These are phyloP conservation scores for Cordyceps javanica DNA, from an alignment of 2,329 filamentous ascomycete genomes.

Conservation along the genomic window DNA sequence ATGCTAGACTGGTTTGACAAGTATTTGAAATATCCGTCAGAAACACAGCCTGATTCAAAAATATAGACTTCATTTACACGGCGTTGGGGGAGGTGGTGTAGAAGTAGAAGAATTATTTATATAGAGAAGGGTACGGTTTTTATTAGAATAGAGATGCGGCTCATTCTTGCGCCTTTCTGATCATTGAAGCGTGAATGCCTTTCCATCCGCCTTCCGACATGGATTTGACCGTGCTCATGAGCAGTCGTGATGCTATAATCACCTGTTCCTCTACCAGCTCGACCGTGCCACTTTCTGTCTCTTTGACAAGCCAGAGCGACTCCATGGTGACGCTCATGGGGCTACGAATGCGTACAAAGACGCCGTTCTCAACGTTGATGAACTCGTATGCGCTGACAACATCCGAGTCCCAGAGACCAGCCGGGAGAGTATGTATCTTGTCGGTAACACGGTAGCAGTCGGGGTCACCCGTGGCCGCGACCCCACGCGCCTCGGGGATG, in stretches of 20 bases:
- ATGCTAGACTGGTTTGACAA: conserved; percentile 9
- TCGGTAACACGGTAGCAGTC: conserved; percentile 43
- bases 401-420: conserved; percentile 49
- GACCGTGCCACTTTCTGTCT: conserved; percentile 24
- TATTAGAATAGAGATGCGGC: neutral
- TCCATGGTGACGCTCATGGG: conserved; percentile 48
- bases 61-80: neutral
- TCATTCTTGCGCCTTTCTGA: conserved; percentile 29
- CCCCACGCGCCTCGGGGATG: conserved; percentile 24
- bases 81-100: neutral
- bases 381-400: conserved; percentile 51
- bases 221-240: conserved; percentile 42
- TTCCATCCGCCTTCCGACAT: conserved; percentile 46
- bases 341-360: conserved; percentile 46
- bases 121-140: neutral
- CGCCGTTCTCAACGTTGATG: conserved; percentile 40
- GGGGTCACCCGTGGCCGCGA: conserved; percentile 22
- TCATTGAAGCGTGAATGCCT: conserved; percentile 44
- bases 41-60: neutral
- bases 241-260: conserved; percentile 44
- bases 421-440: conserved; percentile 45
- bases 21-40: neutral
- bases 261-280: conserved; percentile 44
- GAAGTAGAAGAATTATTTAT: neutral
- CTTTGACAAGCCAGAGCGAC: conserved; percentile 41